phyloP scores from a whole-genome alignment of 2,329 filamentous ascomycete species.

The Trichoderma sp. region DNA sequence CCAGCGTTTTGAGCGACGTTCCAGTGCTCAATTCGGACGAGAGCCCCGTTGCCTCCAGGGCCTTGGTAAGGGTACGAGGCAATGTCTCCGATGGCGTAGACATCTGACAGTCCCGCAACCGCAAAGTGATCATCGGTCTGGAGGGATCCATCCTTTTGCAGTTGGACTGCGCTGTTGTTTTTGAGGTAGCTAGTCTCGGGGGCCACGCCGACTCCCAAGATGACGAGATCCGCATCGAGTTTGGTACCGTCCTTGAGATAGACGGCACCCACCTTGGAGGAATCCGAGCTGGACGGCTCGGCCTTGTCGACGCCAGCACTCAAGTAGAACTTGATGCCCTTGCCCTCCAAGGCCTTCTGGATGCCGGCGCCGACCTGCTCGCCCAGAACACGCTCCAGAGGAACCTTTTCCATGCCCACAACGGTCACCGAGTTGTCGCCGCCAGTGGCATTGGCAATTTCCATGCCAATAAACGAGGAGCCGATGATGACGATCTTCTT shows the following conservation, averaged over 20 bases:
- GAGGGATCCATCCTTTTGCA: conserved; percentile 84
- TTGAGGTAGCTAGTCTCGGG: conserved; percentile 82
- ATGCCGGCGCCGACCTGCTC: conserved; percentile 76
- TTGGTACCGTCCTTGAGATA: conserved; percentile 80
- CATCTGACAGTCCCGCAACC: conserved; percentile 72
- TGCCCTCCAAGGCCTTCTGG: conserved; percentile 74
- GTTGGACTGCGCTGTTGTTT: conserved; percentile 63
- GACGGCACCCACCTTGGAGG: conserved; percentile 74
- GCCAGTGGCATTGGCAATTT: conserved; percentile 79
- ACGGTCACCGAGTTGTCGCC: conserved; percentile 82
- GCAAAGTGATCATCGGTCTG: conserved; percentile 76
- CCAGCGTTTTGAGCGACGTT: conserved; percentile 95
- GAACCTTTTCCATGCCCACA: conserved; percentile 82
- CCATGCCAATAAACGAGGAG: conserved; percentile 97
- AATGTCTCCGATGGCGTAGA: conserved; percentile 94
- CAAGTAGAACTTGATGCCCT: conserved; percentile 86
- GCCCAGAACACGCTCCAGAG: conserved; percentile 84
- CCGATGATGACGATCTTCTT: conserved; percentile 94
- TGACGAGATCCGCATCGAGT: conserved; percentile 82
- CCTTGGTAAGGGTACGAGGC: conserved; percentile 93
- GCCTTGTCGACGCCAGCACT: conserved; percentile 79
- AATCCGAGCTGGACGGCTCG: conserved; percentile 63
- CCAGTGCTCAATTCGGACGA: conserved; percentile 93
- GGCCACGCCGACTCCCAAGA: conserved; percentile 84
- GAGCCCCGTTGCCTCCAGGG: conserved; percentile 71